A percentile compares a stretch with the other conserved stretches of the same genome.
Conservation (phyloP, 495 filamentous ascomycete species). For the Talaromyces borbonicus region DNA sequence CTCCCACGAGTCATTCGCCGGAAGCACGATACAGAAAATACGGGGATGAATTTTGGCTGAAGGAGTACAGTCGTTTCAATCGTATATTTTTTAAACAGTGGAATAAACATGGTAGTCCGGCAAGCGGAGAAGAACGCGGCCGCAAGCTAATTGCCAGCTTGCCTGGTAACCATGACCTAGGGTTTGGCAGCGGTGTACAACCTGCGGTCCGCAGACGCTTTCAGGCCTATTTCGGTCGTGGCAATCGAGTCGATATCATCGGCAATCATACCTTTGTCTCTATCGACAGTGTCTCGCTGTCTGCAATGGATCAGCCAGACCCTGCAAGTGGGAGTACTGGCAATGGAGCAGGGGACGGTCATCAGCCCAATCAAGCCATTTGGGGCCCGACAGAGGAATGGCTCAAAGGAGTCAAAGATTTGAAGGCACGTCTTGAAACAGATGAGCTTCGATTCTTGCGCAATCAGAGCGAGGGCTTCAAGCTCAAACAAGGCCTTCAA, state of each 20-base stretch:
- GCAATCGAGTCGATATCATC: conserved; percentile 77
- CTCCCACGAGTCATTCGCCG: conserved; percentile 52
- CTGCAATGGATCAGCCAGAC: conserved; percentile 51
- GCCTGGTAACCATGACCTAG: conserved; percentile 96
- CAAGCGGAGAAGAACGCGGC: conserved; percentile 26
- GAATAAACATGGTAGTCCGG: conserved; percentile 30
- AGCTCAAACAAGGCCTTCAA: conserved; percentile 38
- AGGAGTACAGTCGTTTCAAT: conserved; percentile 71
- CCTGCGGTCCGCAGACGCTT: conserved; percentile 70
- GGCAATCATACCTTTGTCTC: conserved; percentile 96
- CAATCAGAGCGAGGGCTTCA: conserved; percentile 32
- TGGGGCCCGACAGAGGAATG: conserved; percentile 73
- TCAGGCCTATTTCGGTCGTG: conserved; percentile 78
- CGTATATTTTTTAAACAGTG: conserved; percentile 66
- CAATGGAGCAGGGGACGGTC: conserved; percentile 22
- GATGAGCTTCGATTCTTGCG: conserved; percentile 30
- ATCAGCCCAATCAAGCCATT: conserved; percentile 42
- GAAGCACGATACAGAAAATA: conserved; percentile 66
- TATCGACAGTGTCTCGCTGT: conserved; percentile 78
- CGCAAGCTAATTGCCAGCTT: conserved; percentile 69
- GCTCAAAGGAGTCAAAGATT: conserved; percentile 47
- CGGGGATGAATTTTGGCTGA: conserved; percentile 68
- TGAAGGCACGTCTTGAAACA: conserved; percentile 32
- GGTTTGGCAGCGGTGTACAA: conserved; percentile 79
- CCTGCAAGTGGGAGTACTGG: conserved; percentile 36